phyloP scores from a whole-genome alignment of 2,329 filamentous ascomycete genomes.

The Aschersonia sp. region DNA sequence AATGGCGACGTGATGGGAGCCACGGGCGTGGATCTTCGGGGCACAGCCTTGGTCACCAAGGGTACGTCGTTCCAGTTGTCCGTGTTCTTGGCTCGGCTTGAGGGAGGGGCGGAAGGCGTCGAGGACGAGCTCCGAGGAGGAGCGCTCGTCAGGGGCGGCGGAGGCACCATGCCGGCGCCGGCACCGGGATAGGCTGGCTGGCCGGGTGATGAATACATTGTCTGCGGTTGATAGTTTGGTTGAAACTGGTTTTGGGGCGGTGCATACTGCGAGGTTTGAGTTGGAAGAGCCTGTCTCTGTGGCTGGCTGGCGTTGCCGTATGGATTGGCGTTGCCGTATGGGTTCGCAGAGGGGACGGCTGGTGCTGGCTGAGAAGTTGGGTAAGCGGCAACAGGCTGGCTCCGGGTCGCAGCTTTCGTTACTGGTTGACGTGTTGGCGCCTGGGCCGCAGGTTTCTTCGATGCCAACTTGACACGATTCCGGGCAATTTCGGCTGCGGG shows the following conservation, averaged over 20 bases:
- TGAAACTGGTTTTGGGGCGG: constrained; percentile 22
- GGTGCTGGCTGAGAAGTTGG: constrained; percentile 28
- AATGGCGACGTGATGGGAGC: constrained; percentile 64
- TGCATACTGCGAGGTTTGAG: constrained; percentile 20
- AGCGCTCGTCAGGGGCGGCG: constrained; percentile 19
- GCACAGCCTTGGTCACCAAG: constrained; percentile 61
- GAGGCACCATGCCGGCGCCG: constrained; percentile 12
- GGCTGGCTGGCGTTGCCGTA: constrained; percentile 10
- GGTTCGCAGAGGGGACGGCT: constrained; percentile 9
- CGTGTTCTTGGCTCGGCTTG: constrained; percentile 55
- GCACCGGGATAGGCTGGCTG: constrained; percentile 21
- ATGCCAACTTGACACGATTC: constrained; percentile 73
- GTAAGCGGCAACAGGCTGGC: constrained; percentile 26
- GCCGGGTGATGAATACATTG: constrained; percentile 36
- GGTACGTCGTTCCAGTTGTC: constrained; percentile 93
- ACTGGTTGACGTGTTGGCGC: constrained; percentile 10
- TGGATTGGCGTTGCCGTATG: constrained; percentile 8
- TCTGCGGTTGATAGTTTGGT: constrained; percentile 8
- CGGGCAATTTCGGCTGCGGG: constrained; percentile 77
- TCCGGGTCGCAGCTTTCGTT: constrained; percentile 1
- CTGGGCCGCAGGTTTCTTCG: constrained; percentile 30
- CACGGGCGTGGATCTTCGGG: constrained; percentile 59
- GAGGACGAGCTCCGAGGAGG: constrained; percentile 36
- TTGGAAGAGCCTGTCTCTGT: constrained; percentile 13
- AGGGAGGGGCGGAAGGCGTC: constrained; percentile 53